Base-by-base conservation (phyloP, 208 protist species). In the Tritrichomonas musculus region DNA sequence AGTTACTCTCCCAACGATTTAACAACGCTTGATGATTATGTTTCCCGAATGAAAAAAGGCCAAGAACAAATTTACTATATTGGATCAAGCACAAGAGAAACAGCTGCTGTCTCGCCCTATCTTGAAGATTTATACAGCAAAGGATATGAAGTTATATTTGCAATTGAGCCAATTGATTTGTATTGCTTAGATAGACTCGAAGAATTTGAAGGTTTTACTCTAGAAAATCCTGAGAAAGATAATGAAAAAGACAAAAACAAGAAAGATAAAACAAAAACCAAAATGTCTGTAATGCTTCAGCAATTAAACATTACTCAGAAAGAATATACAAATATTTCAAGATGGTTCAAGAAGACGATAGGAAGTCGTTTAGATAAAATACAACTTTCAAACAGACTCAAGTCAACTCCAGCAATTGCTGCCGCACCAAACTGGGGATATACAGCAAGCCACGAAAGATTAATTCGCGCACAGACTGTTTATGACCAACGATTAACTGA, bases 11-110 rank as follows among this genome's bases (percentile, higher is more conserved):
- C 93, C 44, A 98, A 98, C 44, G 97, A 99, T 66, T 80, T 96
- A 64, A 97, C 97, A 53, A 97, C 96, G 27, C 95, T 99, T 57
- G 97, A 98, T 94, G 98, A 99, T 93, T 99, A 99, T 96, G 96
- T 96, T 25, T 3, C 66, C 33, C 93, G 92, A 47, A 95, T 95
- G 95, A 93, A 93, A 47, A 93, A 94, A 25, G 93, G 93, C 13
- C 94, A 95, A 92, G 93, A 95, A n/a, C 44, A 94, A 49, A 95
- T 95, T 75, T 95, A 95, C 64, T 95, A 94, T 84, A 95, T 95
- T 92, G 93, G 94, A 25, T 84, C 93, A 77, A 77, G 88, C 49
- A 66, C 65, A 33, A 93, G 93, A 73, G 94, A 95, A 25, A 27
- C 93, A 22, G 93, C 95, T 3, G 36, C 75, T 36, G 65, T 94